Base-by-base conservation (phyloP, 306 rosid species). In the Vigna mungo region DNA sequence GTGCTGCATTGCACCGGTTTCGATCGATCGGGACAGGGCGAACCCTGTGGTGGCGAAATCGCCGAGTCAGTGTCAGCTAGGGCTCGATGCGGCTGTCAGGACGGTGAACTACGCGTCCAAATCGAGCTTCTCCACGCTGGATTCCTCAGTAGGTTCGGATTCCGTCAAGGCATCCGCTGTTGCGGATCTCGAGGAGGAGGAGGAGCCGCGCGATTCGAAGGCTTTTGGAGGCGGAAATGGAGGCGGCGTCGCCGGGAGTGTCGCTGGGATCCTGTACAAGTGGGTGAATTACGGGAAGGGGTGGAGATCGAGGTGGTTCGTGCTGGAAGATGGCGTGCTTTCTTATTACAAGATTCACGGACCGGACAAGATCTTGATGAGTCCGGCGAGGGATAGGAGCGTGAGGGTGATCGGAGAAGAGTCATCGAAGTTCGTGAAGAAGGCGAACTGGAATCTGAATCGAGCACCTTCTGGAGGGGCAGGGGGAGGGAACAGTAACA, bases 1-100 rank as follows among this genome's bases (percentile, higher is more conserved):
- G 20, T 95, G 99, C 96, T 95, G 99, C 99, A 95, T 95, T 95
- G 99, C 99, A 43, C 99, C 99, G 72, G 99, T 95, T 68, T 95
- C 99, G 66, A 89, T 95, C 89, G 97, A 95, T 82, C 90, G 98
- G 71, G 97, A 95, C 85, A 80, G 90, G 68, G 54, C 83, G 1
- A 86, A 82, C 78, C 83, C 89, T 7, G 89, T 84, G 2, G 90
- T 54, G 11, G 73, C 81, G 3, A 89, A 84, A 72, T 81, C 89
- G 15, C 83, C 85, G 0, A 5, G 60, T 21, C 96, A 92, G 78
- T 85, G 88, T 76, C 94, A 84, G 81, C 18, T 85, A 75, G 92
- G 87, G 72, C 78, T 86, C 16, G 96, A 92, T 78, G 83, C 85
- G 27, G 75, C 97, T 16, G 48, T 82, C 30, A 84, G 81, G 43